phyloP scores from a whole-genome alignment of 306 rosid species.

The Dryas drummondii region DNA sequence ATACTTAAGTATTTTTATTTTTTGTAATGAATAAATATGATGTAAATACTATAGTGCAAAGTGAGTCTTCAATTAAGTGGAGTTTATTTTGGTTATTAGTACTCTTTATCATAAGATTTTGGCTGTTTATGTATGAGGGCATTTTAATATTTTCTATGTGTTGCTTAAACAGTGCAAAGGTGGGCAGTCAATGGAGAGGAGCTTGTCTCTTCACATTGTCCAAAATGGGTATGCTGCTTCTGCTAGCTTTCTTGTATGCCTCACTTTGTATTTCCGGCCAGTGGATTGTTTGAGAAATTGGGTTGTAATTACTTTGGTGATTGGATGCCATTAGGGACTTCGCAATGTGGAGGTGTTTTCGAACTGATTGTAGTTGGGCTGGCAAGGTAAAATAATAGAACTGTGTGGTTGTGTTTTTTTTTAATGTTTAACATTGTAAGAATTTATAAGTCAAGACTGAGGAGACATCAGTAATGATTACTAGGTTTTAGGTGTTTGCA shows the following conservation, averaged over 20 bases:
- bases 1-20: background rate
- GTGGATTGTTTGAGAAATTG: slow-evolving; percentile 20
- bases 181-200: slow-evolving; percentile 70
- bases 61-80: background rate
- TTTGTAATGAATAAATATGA: background rate
- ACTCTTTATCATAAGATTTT: slow-evolving; percentile 1
- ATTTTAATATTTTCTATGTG: slow-evolving; percentile 5
- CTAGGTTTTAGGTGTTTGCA: slow-evolving; percentile 56
- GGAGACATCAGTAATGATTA: slow-evolving; percentile 19
- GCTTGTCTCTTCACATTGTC: slow-evolving; percentile 79
- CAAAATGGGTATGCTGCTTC: slow-evolving; percentile 49
- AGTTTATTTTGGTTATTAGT: background rate
- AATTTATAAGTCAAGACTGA: background rate
- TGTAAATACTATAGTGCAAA: background rate
- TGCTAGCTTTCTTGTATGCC: slow-evolving; percentile 12
- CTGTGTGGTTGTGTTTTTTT: slow-evolving; percentile 6
- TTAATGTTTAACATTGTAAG: background rate
- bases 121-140: slow-evolving; percentile 6
- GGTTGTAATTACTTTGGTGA: slow-evolving; percentile 14
- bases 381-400: slow-evolving; percentile 59
- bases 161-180: slow-evolving; percentile 65
- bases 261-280: background rate
- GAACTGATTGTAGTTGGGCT: slow-evolving; percentile 65
- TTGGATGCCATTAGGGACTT: slow-evolving; percentile 48
- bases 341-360: slow-evolving; percentile 97